Base-by-base conservation (phyloP, 345 rosid genomes). In the Lepidium africanum region DNA sequence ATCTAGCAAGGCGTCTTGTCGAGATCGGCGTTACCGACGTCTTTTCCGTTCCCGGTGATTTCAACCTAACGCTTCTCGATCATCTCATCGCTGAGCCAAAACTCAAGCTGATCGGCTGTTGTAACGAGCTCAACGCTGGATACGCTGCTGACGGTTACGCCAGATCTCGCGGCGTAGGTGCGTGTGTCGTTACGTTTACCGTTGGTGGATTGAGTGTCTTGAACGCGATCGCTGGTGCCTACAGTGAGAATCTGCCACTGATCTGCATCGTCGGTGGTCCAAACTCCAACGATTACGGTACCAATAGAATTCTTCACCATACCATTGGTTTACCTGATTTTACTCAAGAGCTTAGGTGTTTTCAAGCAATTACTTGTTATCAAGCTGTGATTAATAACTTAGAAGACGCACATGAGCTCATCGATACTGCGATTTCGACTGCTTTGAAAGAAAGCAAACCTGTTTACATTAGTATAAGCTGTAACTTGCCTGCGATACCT, bases 111-210 rank as follows among this genome's bases (percentile, higher is more conserved):
- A 10, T 86, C 48, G 92, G 96, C 7, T 86, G 92, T 82, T 89
- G 92, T 71, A 85, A 83, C 67, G 96, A 86, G 85, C 88, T 89
- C 27, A 85, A 84, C 39, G 92, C 90, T 0, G 90, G 88, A 2
- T 87, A 87, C 57, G 86, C 87, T 5, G 92, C 89, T 1, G 87
- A 87, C 49, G 90, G 93, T 11, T 85, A 87, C 73, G 93, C 86
- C 0, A 70, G 90, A 64, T 74, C 88, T 1, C 83, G 85, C 1
- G 93, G 85, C 1, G 90, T 87, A 3, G 93, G 93, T 3, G 90
- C 88, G 1, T 87, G 86, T 55, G 93, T 79, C 4, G 93, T 82
- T 11, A 83, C 90, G 8, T 85, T 87, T 63, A 87, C 90, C n/a
- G 87, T 87, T 9, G 93, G 88, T n/a, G 83, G 85, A 1, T 77